Evolutionary conservation across 2,329 filamentous ascomycete species (phyloP).

Genomic region (Salinomyces thailandicus): DNA sequence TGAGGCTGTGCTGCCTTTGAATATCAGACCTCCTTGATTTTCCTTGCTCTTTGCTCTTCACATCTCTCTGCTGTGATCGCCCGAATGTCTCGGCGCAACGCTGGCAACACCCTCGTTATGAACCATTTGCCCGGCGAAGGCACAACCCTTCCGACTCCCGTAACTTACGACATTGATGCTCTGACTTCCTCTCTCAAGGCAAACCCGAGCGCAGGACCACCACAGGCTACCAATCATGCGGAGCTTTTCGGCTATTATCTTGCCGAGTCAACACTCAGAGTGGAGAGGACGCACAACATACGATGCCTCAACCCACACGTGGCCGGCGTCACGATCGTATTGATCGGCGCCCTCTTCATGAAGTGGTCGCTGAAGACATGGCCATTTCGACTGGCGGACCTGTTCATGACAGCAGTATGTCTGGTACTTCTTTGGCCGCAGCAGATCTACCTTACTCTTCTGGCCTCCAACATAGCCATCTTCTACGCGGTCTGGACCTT

Average conservation of each 20-base stretch:
- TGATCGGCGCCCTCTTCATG: not conserved
- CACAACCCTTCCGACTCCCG: too few relatives aligned
- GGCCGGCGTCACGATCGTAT: not conserved
- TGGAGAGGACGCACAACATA: not conserved
- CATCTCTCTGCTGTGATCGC: too few relatives aligned
- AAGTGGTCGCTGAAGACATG: not conserved
- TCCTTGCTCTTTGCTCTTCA: too few relatives aligned
- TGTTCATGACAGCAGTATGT: not conserved
- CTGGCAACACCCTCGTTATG: too few relatives aligned
- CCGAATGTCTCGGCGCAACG: too few relatives aligned
- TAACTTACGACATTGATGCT: not conserved
- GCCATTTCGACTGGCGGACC: not conserved
- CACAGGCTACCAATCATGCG: not conserved
- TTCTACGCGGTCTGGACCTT: not conserved
- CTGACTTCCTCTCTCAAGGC: not conserved
- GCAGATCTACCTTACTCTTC: not conserved
- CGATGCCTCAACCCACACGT: not conserved
- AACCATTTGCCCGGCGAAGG: too few relatives aligned
- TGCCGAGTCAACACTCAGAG: not conserved
- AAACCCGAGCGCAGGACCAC: not conserved
- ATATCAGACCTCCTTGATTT: too few relatives aligned
- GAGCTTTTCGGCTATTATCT: not conserved
- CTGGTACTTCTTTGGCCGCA: not conserved
- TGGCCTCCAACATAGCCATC: not conserved
- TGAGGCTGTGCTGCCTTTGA: too few relatives aligned